Evolutionary conservation across 371 early-diverging fungal species (phyloP).

Genomic region (Circinella minor): DNA sequence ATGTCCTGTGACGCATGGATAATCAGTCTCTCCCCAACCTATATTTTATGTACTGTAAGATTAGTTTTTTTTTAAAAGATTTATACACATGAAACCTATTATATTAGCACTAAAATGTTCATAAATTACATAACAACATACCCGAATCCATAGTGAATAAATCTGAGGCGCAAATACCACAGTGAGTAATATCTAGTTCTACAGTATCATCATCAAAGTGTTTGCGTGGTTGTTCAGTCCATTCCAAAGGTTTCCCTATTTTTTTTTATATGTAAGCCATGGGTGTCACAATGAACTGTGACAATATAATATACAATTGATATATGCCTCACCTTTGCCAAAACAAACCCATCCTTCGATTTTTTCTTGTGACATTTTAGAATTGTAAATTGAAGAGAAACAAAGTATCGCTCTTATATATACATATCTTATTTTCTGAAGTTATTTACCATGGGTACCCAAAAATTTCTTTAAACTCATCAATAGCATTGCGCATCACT

Average conservation of each 20-base stretch:
- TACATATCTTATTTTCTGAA: too few relatives aligned
- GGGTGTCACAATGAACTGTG: background rate
- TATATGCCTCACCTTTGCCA: background rate
- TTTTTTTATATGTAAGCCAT: background rate
- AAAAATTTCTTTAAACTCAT: too few relatives aligned
- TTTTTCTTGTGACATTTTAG: background rate
- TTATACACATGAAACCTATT: too few relatives aligned
- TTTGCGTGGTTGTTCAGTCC: slow-evolving; percentile 21
- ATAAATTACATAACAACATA: background rate
- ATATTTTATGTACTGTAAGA: slow-evolving; percentile 20
- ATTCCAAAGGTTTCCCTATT: slow-evolving; percentile 21
- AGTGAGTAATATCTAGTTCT: slow-evolving; percentile 63
- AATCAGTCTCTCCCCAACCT: slow-evolving; percentile 21
- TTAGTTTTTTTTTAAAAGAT: background rate
- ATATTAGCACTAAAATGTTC: too few relatives aligned
- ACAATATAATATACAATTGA: background rate
- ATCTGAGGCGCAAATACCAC: slow-evolving; percentile 51
- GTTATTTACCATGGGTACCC: too few relatives aligned
- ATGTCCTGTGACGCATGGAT: slow-evolving; percentile 64
- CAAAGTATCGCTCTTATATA: too few relatives aligned
- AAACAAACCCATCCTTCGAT: background rate
- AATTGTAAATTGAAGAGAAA: too few relatives aligned
- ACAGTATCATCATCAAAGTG: slow-evolving; percentile 55
- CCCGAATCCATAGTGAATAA: slow-evolving; percentile 57
- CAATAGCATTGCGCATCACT: too few relatives aligned